Base-by-base conservation (phyloP, 768 basidiomycete genomes). In the Mycena polygramma region DNA sequence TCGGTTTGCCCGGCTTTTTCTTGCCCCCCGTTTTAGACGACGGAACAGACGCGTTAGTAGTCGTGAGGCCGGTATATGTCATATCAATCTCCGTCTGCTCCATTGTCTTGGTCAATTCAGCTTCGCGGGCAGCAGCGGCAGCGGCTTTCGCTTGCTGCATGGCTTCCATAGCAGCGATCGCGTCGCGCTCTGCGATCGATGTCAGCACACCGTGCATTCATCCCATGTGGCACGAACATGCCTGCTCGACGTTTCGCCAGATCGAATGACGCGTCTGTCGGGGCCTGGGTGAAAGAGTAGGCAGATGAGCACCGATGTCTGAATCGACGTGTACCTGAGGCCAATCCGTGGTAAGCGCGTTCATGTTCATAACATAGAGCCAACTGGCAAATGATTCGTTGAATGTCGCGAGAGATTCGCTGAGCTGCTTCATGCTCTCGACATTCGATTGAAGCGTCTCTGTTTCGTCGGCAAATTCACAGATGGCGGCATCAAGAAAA, bases 351-450 rank as follows among this genome's bases (percentile, higher is more conserved):
- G 95, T 96, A 66, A 97, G 87, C 3, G 95, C 91, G 77, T 97
- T 96, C 95, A 98, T 97, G 77, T 94, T 92, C 90, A 97, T 91
- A 26, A 92, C 90, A 78, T 96, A 97, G 14, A 97, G 81, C 88
- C 91, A 97, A 77, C 94, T 95, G 17, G 96, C 93, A 76, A 98
- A 97, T 17, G 91, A 90, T 80, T 98, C 96, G 78, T 98, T 98
- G 85, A 97, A 97, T 7, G 89, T 91, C 17, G 89, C 88, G 61
- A 98, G 85, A 22, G 94, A 91, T 54, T 91, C 85, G 79, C 91
- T 90, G 71, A 98, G 87, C 30, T 85, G 83, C 70, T 88, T 88
- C 76, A 98, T 85, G 26, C 87, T 87, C 71, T 92, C 89, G 13
- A 94, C 81, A 79, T 96, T 96, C 11, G 88, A 82, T 59, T 93